Percentiles rank a stretch among this genome's conserved stretches.
Conservation (phyloP, 2,329 filamentous ascomycete genomes). For the Monilinia fructigena region DNA sequence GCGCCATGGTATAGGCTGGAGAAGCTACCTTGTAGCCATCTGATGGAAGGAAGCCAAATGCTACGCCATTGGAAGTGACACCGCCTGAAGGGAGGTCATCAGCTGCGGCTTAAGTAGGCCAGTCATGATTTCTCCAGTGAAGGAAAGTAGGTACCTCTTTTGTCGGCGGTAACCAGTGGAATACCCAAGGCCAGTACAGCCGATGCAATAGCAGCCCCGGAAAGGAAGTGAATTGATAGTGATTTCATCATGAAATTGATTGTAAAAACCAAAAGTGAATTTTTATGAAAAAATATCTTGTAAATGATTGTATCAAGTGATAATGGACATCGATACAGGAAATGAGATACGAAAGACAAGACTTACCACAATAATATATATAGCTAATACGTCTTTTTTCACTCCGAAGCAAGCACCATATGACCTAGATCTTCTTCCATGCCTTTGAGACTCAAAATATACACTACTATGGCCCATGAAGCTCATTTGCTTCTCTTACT, state of each 20-base stretch:
- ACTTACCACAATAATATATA: background rate
- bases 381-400: background rate
- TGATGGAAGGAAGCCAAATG: conserved; percentile 24
- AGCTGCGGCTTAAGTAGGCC: background rate
- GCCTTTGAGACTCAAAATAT: background rate
- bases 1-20: conserved; percentile 23
- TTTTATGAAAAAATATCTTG: background rate
- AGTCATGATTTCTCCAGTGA: background rate
- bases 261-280: background rate
- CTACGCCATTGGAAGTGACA: conserved; percentile 24
- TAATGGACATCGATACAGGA: background rate
- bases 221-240: conserved; percentile 13
- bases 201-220: background rate
- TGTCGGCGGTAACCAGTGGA: background rate
- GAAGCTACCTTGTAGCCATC: conserved; percentile 19
- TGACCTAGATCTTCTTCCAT: background rate
- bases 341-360: background rate
- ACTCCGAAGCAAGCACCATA: too few species aligned
- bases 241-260: conserved; percentile 12
- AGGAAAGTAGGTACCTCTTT: conserved; percentile 2
- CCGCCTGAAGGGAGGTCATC: conserved; percentile 18
- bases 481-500: background rate
- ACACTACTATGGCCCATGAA: background rate
- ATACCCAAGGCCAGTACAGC: conserved; percentile 2
- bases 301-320: background rate